A percentile compares a stretch with the other conserved stretches of the same genome.
Evolutionary conservation across 1,284 basidiomycete species (phyloP).

Genomic region (Fomitopsis schrenkii): DNA sequence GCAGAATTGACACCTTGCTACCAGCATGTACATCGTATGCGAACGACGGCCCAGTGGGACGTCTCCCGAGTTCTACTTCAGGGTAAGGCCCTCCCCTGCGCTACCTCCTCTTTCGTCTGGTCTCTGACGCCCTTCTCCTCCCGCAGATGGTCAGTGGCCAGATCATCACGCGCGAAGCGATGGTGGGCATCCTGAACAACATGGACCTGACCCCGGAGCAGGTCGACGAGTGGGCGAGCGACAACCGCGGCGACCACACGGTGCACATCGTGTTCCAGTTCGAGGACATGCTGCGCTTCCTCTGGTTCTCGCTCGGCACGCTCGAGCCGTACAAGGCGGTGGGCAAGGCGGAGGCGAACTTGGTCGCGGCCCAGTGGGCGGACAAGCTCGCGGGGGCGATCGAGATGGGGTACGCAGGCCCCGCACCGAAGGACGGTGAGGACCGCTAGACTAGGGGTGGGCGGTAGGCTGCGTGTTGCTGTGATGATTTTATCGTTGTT

Average conservation of each 20-base stretch:
- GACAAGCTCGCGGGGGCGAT: background rate
- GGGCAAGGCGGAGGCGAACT: background rate
- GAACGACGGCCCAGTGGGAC: slow-evolving; percentile 12
- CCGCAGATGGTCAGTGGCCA: slow-evolving; percentile 24
- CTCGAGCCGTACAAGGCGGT: background rate
- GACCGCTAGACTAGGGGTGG: no score
- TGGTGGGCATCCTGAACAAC: slow-evolving; percentile 18
- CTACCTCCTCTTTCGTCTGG: background rate
- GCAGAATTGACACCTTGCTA: slow-evolving; percentile 8
- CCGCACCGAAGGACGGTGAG: background rate
- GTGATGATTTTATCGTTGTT: no score
- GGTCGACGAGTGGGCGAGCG: slow-evolving; percentile 19
- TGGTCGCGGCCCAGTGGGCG: background rate
- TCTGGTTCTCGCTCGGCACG: slow-evolving; percentile 8
- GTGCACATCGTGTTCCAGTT: slow-evolving; percentile 25
- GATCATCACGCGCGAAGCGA: slow-evolving; percentile 23
- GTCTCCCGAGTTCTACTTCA: slow-evolving; percentile 16
- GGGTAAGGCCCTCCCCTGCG: slow-evolving; percentile 7
- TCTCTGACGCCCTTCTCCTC: background rate
- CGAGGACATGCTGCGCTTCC: slow-evolving; percentile 5
- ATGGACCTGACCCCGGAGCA: slow-evolving; percentile 15
- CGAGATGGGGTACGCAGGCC: background rate
- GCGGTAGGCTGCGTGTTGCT: no score
- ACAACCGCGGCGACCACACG: slow-evolving; percentile 24
- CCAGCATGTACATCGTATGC: slow-evolving; percentile 22